Evolutionary conservation across 2,329 filamentous ascomycete genomes (phyloP), one percentile per base, ranked within the genome.

Genomic region (Colletotrichum tofieldiae): DNA sequence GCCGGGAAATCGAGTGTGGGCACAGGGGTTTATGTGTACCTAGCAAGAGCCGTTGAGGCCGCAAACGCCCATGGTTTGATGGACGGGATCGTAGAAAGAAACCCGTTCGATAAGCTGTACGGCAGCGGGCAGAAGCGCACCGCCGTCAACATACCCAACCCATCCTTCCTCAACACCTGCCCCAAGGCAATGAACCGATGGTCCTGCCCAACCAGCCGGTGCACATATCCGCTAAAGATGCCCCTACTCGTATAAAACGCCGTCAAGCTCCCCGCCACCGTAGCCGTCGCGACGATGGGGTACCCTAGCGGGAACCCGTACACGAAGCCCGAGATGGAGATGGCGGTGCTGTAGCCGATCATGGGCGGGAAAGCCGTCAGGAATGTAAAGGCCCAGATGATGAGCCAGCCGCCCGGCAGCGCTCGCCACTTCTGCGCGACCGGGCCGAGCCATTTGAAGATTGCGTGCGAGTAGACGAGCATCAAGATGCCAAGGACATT

Each of bases 51-150:
- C 0, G 96, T 98, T 7, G 96, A 96, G 56, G 95, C 81, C 41
- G 92, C 92, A 83, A 97, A 98, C 58, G 89, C 89, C 72, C 88
- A 81, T 51, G 93, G 93, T 32, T 92, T 89, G 43, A 99, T 94
- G 41, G 93, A 97, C 3, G 95, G 95, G 73, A 99, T 95, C 1
- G 96, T 98, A 39, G 94, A 94, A 67, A 99, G 90, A 73, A 97
- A 97, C 62, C 95, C 96, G 80, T 99, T 99, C 79, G 93, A 95
- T 76, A 98, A 86, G 64, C 93, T 96, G 81, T 97, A 99, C 18
- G 96, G 96, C 72, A 99, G 81, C 2, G 96, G 96, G 78, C 96
- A 98, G 75, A 98, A 89, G 39, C 96, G 90, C 77, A 99, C 96
- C 89, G 96, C 97, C 74, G 94, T 92, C 56, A 99, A 87, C 65